These are phyloP conservation scores for Leishmania amazonensis DNA, from an alignment of 208 protist species.

Conservation along the genomic window DNA sequence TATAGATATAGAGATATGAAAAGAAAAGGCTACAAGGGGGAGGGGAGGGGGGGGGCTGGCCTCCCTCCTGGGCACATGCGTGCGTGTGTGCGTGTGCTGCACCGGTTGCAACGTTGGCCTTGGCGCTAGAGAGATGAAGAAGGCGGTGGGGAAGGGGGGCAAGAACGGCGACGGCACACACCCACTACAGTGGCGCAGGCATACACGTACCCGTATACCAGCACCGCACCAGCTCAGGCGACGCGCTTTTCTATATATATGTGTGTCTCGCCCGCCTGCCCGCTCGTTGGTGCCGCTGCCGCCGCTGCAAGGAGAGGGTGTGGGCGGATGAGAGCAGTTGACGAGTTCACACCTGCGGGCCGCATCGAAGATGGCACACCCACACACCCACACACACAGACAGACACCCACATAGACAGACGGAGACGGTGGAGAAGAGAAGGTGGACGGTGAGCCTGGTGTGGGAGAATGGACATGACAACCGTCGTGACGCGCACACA, in stretches of 20 bases:
- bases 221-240: not conserved
- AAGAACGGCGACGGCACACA: constrained; percentile 3
- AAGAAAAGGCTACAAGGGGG: not conserved
- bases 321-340: not conserved
- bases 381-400: not conserved
- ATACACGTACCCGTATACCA: not conserved
- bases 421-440: not conserved
- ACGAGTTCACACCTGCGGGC: constrained; percentile 1
- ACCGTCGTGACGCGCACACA: not conserved
- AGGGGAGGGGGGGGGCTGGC: not conserved
- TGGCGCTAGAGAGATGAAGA: not conserved
- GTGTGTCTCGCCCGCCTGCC: not conserved
- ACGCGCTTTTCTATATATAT: not conserved
- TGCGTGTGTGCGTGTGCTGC: constrained; percentile 1
- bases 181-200: constrained; percentile 1
- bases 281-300: constrained; percentile 2
- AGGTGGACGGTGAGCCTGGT: not conserved
- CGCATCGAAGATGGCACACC: too few relatives aligned
- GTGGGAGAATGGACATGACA: not conserved
- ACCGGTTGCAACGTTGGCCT: not conserved
- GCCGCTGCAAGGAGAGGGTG: not conserved
- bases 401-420: not conserved
- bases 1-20: not conserved
- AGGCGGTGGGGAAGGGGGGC: not conserved
- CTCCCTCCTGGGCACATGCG: constrained; percentile 5